A percentile compares a stretch with the other conserved stretches of the same genome.
phyloP scores from a whole-genome alignment of 345 rosid genomes.

The Lumnitzera racemosa region DNA sequence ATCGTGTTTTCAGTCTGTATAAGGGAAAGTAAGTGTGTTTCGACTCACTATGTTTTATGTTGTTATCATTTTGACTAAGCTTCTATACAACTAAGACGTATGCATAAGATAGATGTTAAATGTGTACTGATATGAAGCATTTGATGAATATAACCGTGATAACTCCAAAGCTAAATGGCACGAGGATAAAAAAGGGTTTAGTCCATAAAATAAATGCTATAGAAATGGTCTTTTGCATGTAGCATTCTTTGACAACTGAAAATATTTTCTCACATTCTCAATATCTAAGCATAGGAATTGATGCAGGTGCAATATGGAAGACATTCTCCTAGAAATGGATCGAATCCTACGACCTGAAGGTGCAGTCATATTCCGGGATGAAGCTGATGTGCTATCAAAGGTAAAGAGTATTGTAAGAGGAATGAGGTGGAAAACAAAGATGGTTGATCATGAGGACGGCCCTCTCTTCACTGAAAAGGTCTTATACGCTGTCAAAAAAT shows the following conservation, averaged over 20 bases:
- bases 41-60: not conserved
- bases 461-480: slow-evolving; percentile 55
- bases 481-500: slow-evolving; percentile 46
- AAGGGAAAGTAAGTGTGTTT: slow-evolving; percentile 37
- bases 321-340: slow-evolving; percentile 64
- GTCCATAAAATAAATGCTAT: too few species aligned
- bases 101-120: too few species aligned
- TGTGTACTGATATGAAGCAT: too few species aligned
- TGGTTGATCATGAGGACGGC: slow-evolving; percentile 69
- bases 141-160: too few species aligned
- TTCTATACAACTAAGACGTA: too few species aligned
- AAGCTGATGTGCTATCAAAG: slow-evolving; percentile 34
- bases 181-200: too few species aligned
- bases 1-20: slow-evolving; percentile 54
- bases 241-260: not conserved
- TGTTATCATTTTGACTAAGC: not conserved
- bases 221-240: not conserved
- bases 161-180: too few species aligned
- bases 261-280: not conserved
- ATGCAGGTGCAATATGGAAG: slow-evolving; percentile 46
- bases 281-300: not conserved
- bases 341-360: slow-evolving; percentile 71
- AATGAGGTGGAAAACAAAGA: slow-evolving; percentile 58
- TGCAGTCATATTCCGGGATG: slow-evolving; percentile 50
- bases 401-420: slow-evolving; percentile 33